Evolutionary conservation across 208 protist genomes (phyloP), one percentile per base, ranked within the genome.

Genomic region (Trypanosoma congolense): DNA sequence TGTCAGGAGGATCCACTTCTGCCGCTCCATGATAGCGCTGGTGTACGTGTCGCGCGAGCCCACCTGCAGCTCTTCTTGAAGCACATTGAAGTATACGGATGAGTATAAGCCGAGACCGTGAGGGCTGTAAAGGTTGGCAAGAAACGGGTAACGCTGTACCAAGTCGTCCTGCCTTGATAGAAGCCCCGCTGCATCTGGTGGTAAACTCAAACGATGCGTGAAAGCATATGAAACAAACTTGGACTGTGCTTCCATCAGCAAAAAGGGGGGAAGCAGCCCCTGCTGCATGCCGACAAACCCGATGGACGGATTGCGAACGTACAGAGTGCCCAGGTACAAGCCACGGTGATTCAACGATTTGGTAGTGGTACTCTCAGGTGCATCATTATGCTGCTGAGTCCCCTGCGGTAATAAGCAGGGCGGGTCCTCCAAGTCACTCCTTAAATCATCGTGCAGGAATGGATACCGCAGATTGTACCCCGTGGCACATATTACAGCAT

Each of bases 201-300:
- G 87, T 50, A 92, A 46, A 30, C 38, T 33, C 36, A 90, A 22
- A 2, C 83, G 80, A 50, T 80, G 30, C 0, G 77, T 88, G 52
- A 95, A 92, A 50, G 76, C 77, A 63, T 84, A 92, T 6, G 76
- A 70, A 19, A 92, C 56, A 61, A 92, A 92, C 36, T 77, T 76
- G n/a, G 83, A 40, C 60, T 95, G 87, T 10, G 82, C 84, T 61
- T 95, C 87, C 38, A 89, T 89, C 6, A 95, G 46, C 14, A 95
- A 62, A 59, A 87, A 87, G 4, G 87, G 87, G 1, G 87, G 87
- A 38, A 92, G 58, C 53, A 95, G 26, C 35, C 80, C 81, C 35
- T 58, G 63, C 61, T 90, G 87, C n/a, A 80, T 53, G 8, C 83
- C 87, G 4, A 95, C 77, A 58, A 95, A 76, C 12, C 83, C 87